phyloP scores from a whole-genome alignment of 2,329 filamentous ascomycete genomes.

The Herpotrichia juniperi region DNA sequence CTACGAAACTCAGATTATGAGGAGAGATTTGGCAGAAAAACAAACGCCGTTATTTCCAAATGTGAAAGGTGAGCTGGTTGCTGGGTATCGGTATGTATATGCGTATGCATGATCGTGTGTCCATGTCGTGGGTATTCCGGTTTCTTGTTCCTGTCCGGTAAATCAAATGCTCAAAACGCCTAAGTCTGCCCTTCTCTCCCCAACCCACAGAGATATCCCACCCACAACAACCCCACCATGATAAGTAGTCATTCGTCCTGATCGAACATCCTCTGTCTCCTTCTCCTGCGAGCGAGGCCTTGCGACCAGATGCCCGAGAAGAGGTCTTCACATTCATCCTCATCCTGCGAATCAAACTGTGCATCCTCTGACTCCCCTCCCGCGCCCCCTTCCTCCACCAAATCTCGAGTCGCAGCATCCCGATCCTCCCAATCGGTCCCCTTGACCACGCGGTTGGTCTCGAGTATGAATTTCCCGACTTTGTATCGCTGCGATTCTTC shows the following conservation, averaged over 20 bases:
- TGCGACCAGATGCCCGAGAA: conserved; percentile 68
- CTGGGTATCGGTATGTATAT: background rate
- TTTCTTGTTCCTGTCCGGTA: no score
- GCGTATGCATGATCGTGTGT: background rate
- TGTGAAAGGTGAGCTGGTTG: no score
- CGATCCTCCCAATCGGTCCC: conserved; percentile 59
- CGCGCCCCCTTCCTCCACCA: conserved; percentile 1
- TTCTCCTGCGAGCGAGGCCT: conserved; percentile 54
- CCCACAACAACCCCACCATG: no score
- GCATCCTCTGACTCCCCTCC: conserved; percentile 38
- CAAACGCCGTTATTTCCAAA: background rate
- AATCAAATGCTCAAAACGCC: no score
- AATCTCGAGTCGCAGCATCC: conserved; percentile 19
- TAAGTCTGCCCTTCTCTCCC: no score
- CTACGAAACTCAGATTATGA: background rate
- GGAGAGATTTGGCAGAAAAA: background rate
- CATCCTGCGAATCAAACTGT: conserved; percentile 69
- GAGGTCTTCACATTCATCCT: conserved; percentile 70
- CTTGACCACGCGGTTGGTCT: conserved; percentile 62
- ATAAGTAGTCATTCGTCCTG: background rate
- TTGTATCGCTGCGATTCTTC: conserved; percentile 68
- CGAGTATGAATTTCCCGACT: conserved; percentile 70
- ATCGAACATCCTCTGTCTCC: conserved; percentile 16
- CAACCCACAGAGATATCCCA: no score
- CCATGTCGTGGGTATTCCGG: background rate